Conservation (phyloP, 1,284 basidiomycete genomes). For the Heterobasidion annosum region DNA sequence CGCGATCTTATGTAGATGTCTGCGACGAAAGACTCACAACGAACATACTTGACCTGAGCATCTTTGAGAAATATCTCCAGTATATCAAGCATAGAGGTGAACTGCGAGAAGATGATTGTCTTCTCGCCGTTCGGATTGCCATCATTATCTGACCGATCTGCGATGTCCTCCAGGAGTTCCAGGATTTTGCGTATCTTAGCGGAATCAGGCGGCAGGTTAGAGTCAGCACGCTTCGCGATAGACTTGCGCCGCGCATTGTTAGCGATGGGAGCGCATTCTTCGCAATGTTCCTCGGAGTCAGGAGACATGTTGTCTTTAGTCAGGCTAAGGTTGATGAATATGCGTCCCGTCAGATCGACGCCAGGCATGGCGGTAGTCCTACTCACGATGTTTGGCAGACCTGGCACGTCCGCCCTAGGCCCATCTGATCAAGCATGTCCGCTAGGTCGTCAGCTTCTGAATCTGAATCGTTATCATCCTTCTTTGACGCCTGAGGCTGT, state of each 20-base stretch:
- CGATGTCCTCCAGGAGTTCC: slow-evolving; percentile 62
- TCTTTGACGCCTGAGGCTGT: slow-evolving; percentile 50
- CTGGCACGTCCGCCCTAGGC: slow-evolving; percentile 62
- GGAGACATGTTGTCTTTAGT: slow-evolving; percentile 6
- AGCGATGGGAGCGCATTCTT: slow-evolving; percentile 48
- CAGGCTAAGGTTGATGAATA: slow-evolving; percentile 4
- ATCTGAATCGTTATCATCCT: slow-evolving; percentile 45
- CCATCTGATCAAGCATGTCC: slow-evolving; percentile 65
- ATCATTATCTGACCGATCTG: slow-evolving; percentile 44
- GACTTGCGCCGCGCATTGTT: slow-evolving; percentile 25
- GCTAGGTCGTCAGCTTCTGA: slow-evolving; percentile 73
- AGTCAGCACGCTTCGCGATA: slow-evolving; percentile 9
- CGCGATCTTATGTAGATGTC: not conserved
- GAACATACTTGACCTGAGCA: slow-evolving; percentile 62
- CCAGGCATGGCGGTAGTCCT: not conserved
- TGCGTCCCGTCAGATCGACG: not conserved
- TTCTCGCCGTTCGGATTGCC: slow-evolving; percentile 46
- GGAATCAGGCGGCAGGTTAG: slow-evolving; percentile 51
- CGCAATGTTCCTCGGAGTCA: slow-evolving; percentile 41
- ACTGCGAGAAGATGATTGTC: slow-evolving; percentile 87
- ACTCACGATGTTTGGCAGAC: slow-evolving; percentile 67
- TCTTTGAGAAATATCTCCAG: slow-evolving; percentile 75
- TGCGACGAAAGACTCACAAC: slow-evolving; percentile 57
- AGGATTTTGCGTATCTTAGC: slow-evolving; percentile 88
- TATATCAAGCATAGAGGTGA: slow-evolving; percentile 86